Base-by-base conservation (phyloP, 768 basidiomycete species). In the Rhodotorula babjevae region DNA sequence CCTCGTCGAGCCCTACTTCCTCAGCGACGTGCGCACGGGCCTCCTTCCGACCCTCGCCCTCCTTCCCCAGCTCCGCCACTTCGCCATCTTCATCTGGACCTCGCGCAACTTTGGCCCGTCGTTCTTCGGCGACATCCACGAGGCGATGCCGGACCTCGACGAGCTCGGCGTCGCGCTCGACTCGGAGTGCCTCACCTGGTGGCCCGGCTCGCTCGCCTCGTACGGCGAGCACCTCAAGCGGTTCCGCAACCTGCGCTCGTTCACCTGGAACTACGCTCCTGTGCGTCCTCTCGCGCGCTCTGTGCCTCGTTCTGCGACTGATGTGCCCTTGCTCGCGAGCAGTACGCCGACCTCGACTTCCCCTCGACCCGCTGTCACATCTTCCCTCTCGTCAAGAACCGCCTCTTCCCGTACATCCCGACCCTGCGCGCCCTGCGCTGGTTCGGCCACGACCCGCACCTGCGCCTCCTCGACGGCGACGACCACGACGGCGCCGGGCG, bases 261-360 rank as follows among this genome's bases (percentile, higher is more conserved):
- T 69, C 31, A 69, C 63, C 23, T 69, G 68, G 68, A 64, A 69
- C 63, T 63, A 69, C 46, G 36, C n/a, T 6, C 68, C 61, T 23
- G 66, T 61, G 11, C n/a, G 36, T 2, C 12, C 44, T 7, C 21
- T 63, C 5, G 2, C 18, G 9, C 61, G 21, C 14, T 7, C 11
- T 3, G 0, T 8, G 2, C 23, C 31, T 11, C 21, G 23, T 25
- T 25, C 50, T 1, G 10, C 36, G 36, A 14, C 53, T 64, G 33
- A 53, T 33, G 6, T 10, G 23, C 6, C 33, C 3, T 29, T 58
- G 21, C 42, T 6, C 21, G 14, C 42, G 18, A 5, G 12, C 44
- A 67, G 67, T 68, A 68, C 61, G 61, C 67, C 61, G 67, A 68
- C 44, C 61, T 62, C 61, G 29, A 46, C 61, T 56, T 25, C 53